phyloP scores from a whole-genome alignment of 2,329 filamentous ascomycete genomes.

The Pyrenophora graminea region DNA sequence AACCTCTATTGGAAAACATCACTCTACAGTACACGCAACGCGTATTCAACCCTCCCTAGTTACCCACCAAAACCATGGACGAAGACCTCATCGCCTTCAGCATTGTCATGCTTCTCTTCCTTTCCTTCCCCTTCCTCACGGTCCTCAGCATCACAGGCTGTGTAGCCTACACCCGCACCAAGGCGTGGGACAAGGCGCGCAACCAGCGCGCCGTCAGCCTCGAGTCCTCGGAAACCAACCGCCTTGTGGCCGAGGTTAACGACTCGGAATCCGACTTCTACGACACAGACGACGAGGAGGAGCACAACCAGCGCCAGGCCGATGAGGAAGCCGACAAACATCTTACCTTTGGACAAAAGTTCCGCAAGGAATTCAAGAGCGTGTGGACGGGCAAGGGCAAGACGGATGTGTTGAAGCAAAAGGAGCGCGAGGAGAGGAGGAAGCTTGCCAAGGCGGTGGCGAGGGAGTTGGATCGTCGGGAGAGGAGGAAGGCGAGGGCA shows the following conservation, averaged over 20 bases:
- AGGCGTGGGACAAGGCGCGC: slow-evolving; percentile 37
- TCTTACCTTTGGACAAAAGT: slow-evolving; percentile 38
- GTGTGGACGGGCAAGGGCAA: slow-evolving; percentile 38
- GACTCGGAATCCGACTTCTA: slow-evolving; percentile 32
- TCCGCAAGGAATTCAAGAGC: slow-evolving; percentile 35
- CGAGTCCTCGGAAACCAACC: slow-evolving; percentile 27
- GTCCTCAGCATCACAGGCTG: slow-evolving; percentile 29
- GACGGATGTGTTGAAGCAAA: slow-evolving; percentile 31
- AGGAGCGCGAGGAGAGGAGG: slow-evolving; percentile 37
- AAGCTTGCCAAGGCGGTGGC: slow-evolving; percentile 40
- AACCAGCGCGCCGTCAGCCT: slow-evolving; percentile 29
- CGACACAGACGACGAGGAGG: slow-evolving; percentile 39
- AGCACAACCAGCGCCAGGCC: slow-evolving; percentile 34
- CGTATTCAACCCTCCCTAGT: neutral
- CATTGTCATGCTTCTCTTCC: slow-evolving; percentile 31
- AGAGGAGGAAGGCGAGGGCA: slow-evolving; percentile 31
- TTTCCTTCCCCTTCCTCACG: slow-evolving; percentile 29
- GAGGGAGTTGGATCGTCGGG: slow-evolving; percentile 33
- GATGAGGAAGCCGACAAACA: slow-evolving; percentile 35
- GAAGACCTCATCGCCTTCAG: slow-evolving; percentile 34
- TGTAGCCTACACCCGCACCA: slow-evolving; percentile 38
- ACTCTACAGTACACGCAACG: neutral
- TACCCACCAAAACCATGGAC: slow-evolving; percentile 23
- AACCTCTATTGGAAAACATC: neutral
- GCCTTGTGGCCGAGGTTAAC: slow-evolving; percentile 13